Evolutionary conservation across 805 yeast species (phyloP), one percentile per base, ranked within the genome.

Genomic region (Wickerhamomyces hampshirensis): DNA sequence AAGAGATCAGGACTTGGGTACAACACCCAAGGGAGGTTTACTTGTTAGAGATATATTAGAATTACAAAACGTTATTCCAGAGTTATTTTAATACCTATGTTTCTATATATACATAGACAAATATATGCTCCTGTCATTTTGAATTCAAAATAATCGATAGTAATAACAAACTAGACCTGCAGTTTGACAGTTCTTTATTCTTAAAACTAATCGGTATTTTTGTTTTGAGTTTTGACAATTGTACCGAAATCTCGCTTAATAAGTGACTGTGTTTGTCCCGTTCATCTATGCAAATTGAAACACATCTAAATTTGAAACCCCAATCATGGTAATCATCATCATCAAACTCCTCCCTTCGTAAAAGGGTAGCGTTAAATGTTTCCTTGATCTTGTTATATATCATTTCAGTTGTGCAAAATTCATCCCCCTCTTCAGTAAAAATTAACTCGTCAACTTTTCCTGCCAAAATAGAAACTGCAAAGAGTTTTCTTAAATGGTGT

Each of bases 31-130:
- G 23, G 75, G 74, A 3, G 70, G 77, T 28, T 41, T 60, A n/a
- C 58, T 78, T n/a, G 64, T 84, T 29, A 66, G 77, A 44, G 71
- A 73, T 42, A 69, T 85, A 18, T 56, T 69, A 21, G 84, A 84
- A 18, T 55, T 84, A 29, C 57, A 52, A 30, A 36, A 40, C 11
- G 50, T 40, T 6, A 30, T 40, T 3, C 58, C 57, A 7, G 58
- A 53, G 24, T 26, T 53, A 9, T 53, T 53, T 24, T n/a, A 34
- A 30, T 35, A 33, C 6, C 23, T 13, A 18, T 18, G 6, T 15
- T 15, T 33, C 21, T 27, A n/a, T 33, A 17, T 23, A 17, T n/a
- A n/a, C n/a, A n/a, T n/a, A n/a, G n/a, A n/a, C n/a, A n/a, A n/a
- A n/a, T n/a, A n/a, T n/a, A n/a, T n/a, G n/a, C n/a, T n/a, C n/a